phyloP scores from a whole-genome alignment of 192 early-diverging fungal species.

The Umbelopsis vinacea region DNA sequence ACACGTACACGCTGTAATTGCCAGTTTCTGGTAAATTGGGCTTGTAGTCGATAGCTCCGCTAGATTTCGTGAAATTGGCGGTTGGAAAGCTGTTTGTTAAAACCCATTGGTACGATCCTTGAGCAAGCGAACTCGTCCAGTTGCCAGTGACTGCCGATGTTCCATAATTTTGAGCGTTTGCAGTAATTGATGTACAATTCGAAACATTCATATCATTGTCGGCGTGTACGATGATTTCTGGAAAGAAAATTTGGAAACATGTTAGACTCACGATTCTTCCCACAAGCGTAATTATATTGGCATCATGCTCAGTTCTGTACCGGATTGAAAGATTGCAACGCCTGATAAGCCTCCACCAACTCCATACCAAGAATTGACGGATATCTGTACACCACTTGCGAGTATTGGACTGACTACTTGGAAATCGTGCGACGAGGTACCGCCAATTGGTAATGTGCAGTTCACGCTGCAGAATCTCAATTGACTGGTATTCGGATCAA shows the following conservation, averaged over 20 bases:
- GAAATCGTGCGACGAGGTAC: conserved; percentile 45
- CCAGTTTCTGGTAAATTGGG: conserved; percentile 40
- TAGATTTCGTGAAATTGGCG: conserved; percentile 8
- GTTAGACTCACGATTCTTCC: not conserved
- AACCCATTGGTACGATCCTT: conserved; percentile 36
- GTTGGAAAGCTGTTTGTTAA: conserved; percentile 20
- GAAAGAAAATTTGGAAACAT: too few relatives aligned
- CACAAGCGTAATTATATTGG: too few relatives aligned
- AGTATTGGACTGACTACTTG: conserved; percentile 41
- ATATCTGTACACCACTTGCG: conserved; percentile 58
- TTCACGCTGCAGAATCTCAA: conserved; percentile 43
- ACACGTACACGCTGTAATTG: conserved; percentile 33
- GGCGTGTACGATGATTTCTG: conserved; percentile 10
- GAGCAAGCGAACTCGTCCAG: conserved; percentile 27
- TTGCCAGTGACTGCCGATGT: conserved; percentile 19
- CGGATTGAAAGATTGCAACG: conserved; percentile 40
- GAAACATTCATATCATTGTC: not conserved
- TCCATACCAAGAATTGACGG: conserved; percentile 44
- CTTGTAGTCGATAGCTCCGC: conserved; percentile 28
- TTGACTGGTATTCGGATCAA: conserved; percentile 56
- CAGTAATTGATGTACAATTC: not conserved
- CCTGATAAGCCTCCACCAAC: conserved; percentile 28
- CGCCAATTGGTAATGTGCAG: conserved; percentile 41
- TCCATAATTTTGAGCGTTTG: not conserved
- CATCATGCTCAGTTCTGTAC: conserved; percentile 16